Percentiles rank a stretch among this genome's conserved stretches.
Evolutionary conservation across 2,329 filamentous ascomycete species (phyloP).

Genomic region (Epicoccum nigrum): DNA sequence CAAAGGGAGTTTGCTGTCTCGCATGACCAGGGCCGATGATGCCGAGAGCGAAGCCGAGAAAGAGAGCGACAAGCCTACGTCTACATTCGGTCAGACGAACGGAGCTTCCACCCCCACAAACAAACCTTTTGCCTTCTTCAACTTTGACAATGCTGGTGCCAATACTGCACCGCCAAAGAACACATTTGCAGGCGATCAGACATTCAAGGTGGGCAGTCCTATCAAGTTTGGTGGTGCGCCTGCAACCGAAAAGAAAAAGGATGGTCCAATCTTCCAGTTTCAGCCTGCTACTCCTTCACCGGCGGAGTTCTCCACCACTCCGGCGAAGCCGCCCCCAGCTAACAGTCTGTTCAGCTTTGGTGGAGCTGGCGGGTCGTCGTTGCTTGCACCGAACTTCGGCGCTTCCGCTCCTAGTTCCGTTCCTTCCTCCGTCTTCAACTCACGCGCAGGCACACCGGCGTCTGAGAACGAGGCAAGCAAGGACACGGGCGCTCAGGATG

Average conservation of each 20-base stretch:
- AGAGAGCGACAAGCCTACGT: constrained; percentile 22
- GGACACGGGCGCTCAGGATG: constrained; percentile 33
- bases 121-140: constrained; percentile 36
- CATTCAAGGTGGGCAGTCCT: constrained; percentile 43
- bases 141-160: constrained; percentile 37
- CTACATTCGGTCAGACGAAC: constrained; percentile 29
- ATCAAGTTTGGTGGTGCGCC: constrained; percentile 43
- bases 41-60: constrained; percentile 32
- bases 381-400: constrained; percentile 25
- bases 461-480: constrained; percentile 44
- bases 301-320: constrained; percentile 35
- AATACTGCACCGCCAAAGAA: constrained; percentile 38
- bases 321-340: constrained; percentile 31
- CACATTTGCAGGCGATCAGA: constrained; percentile 44
- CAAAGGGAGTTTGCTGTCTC: constrained; percentile 34
- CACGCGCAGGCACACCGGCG: constrained; percentile 45
- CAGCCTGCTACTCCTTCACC: constrained; percentile 36
- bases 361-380: constrained; percentile 21
- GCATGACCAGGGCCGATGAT: constrained; percentile 34
- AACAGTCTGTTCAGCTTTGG: constrained; percentile 34
- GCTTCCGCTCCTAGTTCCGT: constrained; percentile 31
- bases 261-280: constrained; percentile 32
- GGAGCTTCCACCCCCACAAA: constrained; percentile 36
- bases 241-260: constrained; percentile 31
- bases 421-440: constrained; percentile 39